phyloP scores from a whole-genome alignment of 2,329 filamentous ascomycete species.

The Dactylellina drechsleri region DNA sequence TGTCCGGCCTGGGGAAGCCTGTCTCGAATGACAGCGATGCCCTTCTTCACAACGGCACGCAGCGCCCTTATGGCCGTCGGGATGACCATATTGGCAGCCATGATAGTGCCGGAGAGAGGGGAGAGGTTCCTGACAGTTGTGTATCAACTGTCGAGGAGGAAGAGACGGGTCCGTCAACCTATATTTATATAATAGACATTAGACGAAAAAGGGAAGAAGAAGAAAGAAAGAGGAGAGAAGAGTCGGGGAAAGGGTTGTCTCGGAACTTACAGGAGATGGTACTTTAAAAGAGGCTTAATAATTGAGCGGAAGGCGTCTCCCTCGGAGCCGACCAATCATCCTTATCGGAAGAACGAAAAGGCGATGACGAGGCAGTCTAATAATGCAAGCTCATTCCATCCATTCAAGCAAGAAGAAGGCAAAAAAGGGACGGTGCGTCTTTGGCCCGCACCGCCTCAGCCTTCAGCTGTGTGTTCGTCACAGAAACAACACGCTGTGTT shows the following conservation, averaged over 20 bases:
- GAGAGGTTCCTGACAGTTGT: constrained; percentile 27
- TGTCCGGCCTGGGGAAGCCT: constrained; percentile 64
- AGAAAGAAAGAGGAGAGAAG: constrained; percentile 10
- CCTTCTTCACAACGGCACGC: constrained; percentile 65
- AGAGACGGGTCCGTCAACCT: constrained; percentile 10
- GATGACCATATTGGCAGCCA: constrained; percentile 56
- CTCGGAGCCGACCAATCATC: too few species aligned
- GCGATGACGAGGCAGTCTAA: constrained; percentile 39
- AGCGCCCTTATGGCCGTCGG: constrained; percentile 51
- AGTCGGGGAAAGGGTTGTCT: constrained; percentile 7
- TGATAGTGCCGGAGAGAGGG: constrained; percentile 29
- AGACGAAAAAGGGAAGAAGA: constrained; percentile 4
- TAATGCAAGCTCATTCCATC: not conserved
- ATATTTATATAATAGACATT: constrained; percentile 16
- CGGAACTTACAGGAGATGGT: constrained; percentile 22
- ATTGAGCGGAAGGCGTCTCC: not conserved
- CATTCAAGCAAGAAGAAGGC: not conserved
- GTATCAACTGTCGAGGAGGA: constrained; percentile 49
- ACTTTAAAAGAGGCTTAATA: not conserved
- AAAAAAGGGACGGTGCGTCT: constrained; percentile 24
- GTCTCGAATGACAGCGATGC: constrained; percentile 64
- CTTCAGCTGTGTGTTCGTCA: too few species aligned
- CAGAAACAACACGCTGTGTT: constrained; percentile 14
- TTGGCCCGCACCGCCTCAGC: constrained; percentile 14
- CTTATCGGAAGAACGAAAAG: not conserved